Percentiles rank a stretch among this genome's conserved stretches.
Evolutionary conservation across 192 early-diverging fungal genomes (phyloP).

Genomic region (Mortierella alpina): DNA sequence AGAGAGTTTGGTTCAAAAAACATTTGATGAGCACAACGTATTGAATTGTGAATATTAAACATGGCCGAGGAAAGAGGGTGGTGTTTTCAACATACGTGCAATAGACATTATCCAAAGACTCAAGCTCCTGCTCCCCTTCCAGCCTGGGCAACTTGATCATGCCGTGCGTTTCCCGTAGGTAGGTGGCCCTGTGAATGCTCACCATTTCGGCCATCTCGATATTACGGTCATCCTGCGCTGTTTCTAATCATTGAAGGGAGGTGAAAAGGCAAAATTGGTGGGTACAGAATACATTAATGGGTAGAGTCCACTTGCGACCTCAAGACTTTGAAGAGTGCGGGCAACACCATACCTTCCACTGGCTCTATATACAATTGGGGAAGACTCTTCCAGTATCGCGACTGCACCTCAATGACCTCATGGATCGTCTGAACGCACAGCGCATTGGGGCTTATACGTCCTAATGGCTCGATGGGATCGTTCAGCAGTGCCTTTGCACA

Average conservation of each 20-base stretch:
- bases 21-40: not conserved
- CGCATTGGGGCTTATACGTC: conserved; percentile 51
- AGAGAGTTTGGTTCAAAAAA: conserved; percentile 1
- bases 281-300: not conserved
- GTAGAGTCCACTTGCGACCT: conserved; percentile 1
- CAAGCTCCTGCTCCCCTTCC: conserved; percentile 12
- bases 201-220: conserved; percentile 19
- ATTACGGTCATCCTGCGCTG: not conserved
- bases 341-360: conserved; percentile 36
- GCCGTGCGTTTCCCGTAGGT: conserved; percentile 22
- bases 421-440: conserved; percentile 59
- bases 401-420: conserved; percentile 60
- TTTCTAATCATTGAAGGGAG: conserved; percentile 5
- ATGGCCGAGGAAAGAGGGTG: not conserved
- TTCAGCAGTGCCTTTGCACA: conserved; percentile 81
- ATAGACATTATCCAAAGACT: conserved; percentile 46
- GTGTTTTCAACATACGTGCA: conserved; percentile 46
- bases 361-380: conserved; percentile 43
- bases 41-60: not conserved
- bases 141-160: conserved; percentile 50
- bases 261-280: not conserved
- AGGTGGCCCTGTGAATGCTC: conserved; percentile 10
- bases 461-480: conserved; percentile 60
- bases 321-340: not conserved
- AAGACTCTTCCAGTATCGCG: conserved; percentile 60